Evolutionary conservation across 2,329 filamentous ascomycete genomes (phyloP).

Genomic region (Bimuria novae-zelandiae): DNA sequence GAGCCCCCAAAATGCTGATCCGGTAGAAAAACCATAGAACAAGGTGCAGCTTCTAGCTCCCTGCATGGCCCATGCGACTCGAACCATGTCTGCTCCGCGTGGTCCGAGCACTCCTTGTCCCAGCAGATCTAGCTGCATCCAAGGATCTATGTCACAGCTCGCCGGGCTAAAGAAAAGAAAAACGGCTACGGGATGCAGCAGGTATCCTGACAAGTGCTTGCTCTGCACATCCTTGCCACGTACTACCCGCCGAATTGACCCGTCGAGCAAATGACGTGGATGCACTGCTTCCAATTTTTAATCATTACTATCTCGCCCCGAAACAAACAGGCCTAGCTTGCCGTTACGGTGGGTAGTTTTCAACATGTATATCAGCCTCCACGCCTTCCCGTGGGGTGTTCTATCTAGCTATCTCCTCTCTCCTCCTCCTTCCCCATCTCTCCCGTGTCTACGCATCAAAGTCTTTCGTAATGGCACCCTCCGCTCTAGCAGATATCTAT

Average conservation of each 20-base stretch:
- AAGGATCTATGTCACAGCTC: constrained; percentile 28
- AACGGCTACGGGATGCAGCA: constrained; percentile 36
- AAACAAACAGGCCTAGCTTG: constrained; percentile 32
- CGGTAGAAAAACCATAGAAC: constrained; percentile 36
- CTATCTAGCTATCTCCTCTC: constrained; percentile 28
- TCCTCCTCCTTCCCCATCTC: constrained; percentile 27
- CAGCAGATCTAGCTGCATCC: constrained; percentile 40
- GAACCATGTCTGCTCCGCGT: constrained; percentile 17
- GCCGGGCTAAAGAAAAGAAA: constrained; percentile 42
- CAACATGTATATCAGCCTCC: constrained; percentile 46
- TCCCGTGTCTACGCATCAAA: constrained; percentile 20
- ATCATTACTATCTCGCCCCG: constrained; percentile 42
- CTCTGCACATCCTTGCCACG: constrained; percentile 41
- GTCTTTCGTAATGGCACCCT: constrained; percentile 47
- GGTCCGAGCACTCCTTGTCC: constrained; percentile 20
- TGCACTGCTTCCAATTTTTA: constrained; percentile 32
- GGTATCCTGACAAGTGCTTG: constrained; percentile 30
- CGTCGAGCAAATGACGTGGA: constrained; percentile 47
- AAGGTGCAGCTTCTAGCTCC: constrained; percentile 10
- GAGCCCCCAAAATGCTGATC: constrained; percentile 32
- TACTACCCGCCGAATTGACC: constrained; percentile 42
- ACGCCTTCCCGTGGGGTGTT: constrained; percentile 44
- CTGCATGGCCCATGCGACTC: constrained; percentile 6
- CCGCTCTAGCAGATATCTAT: constrained; percentile 46
- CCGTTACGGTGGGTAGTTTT: constrained; percentile 31